Percentiles rank a stretch among this genome's conserved stretches.
These are phyloP conservation scores for Aspergillus fumigatus DNA, from an alignment of 2,329 filamentous ascomycete species.

Conservation along the genomic window DNA sequence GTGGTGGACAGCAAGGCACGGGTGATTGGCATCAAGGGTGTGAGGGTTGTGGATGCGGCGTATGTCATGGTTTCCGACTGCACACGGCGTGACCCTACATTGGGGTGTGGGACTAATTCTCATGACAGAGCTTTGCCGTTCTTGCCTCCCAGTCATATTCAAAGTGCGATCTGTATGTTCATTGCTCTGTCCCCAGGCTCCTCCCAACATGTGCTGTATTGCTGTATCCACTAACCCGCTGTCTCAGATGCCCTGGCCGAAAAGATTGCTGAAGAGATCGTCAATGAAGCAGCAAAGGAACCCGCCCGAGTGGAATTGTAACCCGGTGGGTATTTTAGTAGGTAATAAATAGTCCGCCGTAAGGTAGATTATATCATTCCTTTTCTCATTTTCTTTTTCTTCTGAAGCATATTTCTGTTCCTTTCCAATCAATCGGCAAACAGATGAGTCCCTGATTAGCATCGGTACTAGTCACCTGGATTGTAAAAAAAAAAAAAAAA, in stretches of 20 bases:
- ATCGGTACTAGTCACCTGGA: too few species aligned
- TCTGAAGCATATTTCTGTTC: too few species aligned
- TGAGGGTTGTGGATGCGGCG: background rate
- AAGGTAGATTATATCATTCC: too few species aligned
- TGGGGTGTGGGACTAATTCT: background rate
- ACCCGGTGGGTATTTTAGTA: background rate
- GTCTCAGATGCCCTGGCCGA: conserved; percentile 3
- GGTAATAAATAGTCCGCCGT: too few species aligned
- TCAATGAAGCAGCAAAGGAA: background rate
- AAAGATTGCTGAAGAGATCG: conserved; percentile 4
- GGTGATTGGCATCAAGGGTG: background rate
- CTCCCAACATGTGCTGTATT: background rate
- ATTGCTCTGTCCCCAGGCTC: background rate
- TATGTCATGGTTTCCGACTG: background rate
- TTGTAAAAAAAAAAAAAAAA: too few species aligned
- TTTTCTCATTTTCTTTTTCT: too few species aligned
- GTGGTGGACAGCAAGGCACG: background rate
- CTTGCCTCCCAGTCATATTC: background rate
- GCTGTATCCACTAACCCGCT: background rate
- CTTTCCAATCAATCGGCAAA: too few species aligned
- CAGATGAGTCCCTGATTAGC: too few species aligned
- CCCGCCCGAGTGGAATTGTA: background rate
- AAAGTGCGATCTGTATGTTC: background rate
- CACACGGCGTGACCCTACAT: background rate
- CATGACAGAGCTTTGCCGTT: background rate